Conservation (phyloP, 371 early-diverging fungal species). For the Catenaria anguillulae region DNA sequence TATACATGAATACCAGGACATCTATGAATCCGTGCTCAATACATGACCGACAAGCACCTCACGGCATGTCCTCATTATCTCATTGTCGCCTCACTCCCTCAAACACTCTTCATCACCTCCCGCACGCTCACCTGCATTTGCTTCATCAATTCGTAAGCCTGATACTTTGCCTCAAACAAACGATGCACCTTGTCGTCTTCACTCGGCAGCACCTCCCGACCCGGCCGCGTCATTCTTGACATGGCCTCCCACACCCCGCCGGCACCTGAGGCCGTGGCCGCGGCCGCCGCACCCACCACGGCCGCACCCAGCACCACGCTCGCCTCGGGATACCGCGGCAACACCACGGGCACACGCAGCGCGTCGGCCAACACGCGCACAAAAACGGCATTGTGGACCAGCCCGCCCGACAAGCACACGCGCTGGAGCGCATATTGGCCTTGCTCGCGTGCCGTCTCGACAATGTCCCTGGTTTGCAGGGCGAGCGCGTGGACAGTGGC, state of each 20-base stretch:
- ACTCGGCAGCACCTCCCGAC: slow-evolving; percentile 32
- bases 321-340: slow-evolving; percentile 41
- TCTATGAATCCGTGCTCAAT: too few species aligned
- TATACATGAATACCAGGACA: too few species aligned
- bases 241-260: slow-evolving; percentile 27
- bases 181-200: slow-evolving; percentile 16
- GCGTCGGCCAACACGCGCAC: slow-evolving; percentile 44
- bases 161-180: slow-evolving; percentile 37
- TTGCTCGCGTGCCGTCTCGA: slow-evolving; percentile 30
- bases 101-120: slow-evolving; percentile 35
- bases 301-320: slow-evolving; percentile 52
- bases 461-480: slow-evolving; percentile 44
- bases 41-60: too few species aligned
- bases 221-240: slow-evolving; percentile 36
- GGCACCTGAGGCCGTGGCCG: slow-evolving; percentile 12
- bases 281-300: slow-evolving; percentile 45
- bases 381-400: slow-evolving; percentile 45
- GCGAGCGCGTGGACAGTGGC: slow-evolving; percentile 48
- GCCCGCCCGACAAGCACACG: slow-evolving; percentile 51
- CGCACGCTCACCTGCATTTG: slow-evolving; percentile 38
- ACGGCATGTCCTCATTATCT: too few species aligned
- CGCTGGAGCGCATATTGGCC: slow-evolving; percentile 39
- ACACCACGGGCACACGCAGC: slow-evolving; percentile 33
- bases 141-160: slow-evolving; percentile 41
- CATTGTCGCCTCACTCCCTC: too few species aligned